Evolutionary conservation across 768 basidiomycete genomes (phyloP).

Genomic region (Dacryopinax primogenitus): DNA sequence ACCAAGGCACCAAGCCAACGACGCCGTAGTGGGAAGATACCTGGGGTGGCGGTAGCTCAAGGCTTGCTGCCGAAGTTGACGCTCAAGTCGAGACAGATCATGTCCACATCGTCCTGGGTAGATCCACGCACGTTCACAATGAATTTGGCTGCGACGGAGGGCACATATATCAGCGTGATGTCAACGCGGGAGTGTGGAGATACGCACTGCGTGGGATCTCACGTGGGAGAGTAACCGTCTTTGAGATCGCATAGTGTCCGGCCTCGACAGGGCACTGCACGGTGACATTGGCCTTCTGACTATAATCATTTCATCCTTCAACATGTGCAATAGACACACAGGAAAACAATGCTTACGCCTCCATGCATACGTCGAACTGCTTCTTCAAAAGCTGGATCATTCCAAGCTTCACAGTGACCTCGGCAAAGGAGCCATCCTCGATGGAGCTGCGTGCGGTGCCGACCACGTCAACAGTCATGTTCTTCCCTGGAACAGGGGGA

Average conservation of each 20-base stretch:
- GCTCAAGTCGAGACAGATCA: constrained; percentile 68
- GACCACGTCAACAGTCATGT: constrained; percentile 71
- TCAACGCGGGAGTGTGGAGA: too few species aligned
- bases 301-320: too few species aligned
- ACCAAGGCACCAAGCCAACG: background rate
- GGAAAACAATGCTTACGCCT: constrained; percentile 65
- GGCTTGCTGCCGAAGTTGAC: constrained; percentile 47
- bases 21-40: background rate
- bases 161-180: constrained; percentile 24
- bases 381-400: constrained; percentile 77
- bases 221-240: constrained; percentile 75
- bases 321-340: too few species aligned
- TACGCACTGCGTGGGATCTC: constrained; percentile 68
- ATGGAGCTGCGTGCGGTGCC: constrained; percentile 48
- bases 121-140: constrained; percentile 52
- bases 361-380: constrained; percentile 78
- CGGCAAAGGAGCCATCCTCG: constrained; percentile 81
- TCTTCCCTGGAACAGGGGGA: constrained; percentile 75
- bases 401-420: constrained; percentile 88
- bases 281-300: constrained; percentile 58
- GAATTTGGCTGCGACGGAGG: constrained; percentile 59
- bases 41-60: background rate
- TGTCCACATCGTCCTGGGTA: constrained; percentile 54
- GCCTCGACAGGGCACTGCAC: constrained; percentile 73
- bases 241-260: constrained; percentile 58